Conservation (phyloP, 2,329 filamentous ascomycete species). For the Diaporthe amygdali region DNA sequence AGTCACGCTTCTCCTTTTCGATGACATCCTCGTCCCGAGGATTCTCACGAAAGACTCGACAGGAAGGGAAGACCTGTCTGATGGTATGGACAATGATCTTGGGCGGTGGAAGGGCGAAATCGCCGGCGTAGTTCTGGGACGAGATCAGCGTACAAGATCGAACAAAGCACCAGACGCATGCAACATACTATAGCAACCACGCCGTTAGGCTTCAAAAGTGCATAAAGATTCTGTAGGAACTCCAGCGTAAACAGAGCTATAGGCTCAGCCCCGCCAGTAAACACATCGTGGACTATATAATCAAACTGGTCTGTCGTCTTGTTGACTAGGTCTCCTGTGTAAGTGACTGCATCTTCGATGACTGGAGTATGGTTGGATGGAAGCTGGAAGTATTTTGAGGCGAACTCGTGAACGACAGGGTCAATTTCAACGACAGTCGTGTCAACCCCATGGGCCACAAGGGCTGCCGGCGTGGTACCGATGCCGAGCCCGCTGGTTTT, state of each 20-base stretch:
- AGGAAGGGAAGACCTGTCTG: conserved; percentile 80
- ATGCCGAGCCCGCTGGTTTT: conserved; percentile 79
- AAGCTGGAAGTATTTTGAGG: conserved; percentile 81
- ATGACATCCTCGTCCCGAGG: conserved; percentile 55
- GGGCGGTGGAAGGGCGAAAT: conserved; percentile 78
- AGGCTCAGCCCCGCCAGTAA: conserved; percentile 94
- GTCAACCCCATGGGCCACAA: conserved; percentile 86
- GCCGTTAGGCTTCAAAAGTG: conserved; percentile 77
- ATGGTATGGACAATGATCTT: conserved; percentile 84
- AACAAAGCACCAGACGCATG: not conserved
- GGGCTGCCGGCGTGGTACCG: conserved; percentile 85
- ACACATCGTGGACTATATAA: conserved; percentile 97
- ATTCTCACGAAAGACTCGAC: conserved; percentile 87
- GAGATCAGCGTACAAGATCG: conserved; percentile 12
- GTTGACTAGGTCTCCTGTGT: conserved; percentile 54
- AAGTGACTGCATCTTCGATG: conserved; percentile 82
- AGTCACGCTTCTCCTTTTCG: conserved; percentile 64
- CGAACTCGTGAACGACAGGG: conserved; percentile 84
- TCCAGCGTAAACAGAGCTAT: conserved; percentile 85
- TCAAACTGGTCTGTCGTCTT: conserved; percentile 65
- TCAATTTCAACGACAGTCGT: conserved; percentile 97
- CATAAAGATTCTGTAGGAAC: conserved; percentile 75
- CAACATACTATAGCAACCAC: conserved; percentile 82
- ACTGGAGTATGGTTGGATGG: conserved; percentile 78
- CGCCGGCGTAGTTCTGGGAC: conserved; percentile 87